These are phyloP conservation scores for Rhodotorula sp. DNA, from an alignment of 1,284 basidiomycete species.

Conservation along the genomic window DNA sequence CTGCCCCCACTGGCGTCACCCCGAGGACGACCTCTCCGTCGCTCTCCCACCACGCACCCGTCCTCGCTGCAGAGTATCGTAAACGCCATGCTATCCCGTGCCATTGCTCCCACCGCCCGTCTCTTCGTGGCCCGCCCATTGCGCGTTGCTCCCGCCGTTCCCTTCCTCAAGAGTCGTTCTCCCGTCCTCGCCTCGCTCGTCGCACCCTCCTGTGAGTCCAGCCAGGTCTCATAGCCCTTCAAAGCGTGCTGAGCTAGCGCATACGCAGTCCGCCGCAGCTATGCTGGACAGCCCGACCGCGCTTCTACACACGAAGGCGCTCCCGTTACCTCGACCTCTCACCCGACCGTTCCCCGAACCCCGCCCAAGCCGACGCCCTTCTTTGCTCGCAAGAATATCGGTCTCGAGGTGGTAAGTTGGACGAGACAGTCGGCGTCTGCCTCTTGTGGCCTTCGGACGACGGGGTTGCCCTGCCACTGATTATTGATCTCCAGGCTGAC, in stretches of 20 bases:
- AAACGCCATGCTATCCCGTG: constrained; percentile 1
- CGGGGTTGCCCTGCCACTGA: too few species aligned
- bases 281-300: constrained; percentile 1
- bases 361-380: constrained; percentile 12
- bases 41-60: neutral
- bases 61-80: neutral
- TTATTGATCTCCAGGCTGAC: too few species aligned
- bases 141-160: too few species aligned
- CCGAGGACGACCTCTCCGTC: neutral
- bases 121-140: neutral
- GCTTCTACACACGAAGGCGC: neutral
- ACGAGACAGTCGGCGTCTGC: too few species aligned
- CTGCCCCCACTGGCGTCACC: too few species aligned
- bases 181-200: neutral
- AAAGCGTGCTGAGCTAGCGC: too few species aligned
- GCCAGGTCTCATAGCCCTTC: too few species aligned
- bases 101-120: neutral
- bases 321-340: constrained; percentile 9
- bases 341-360: constrained; percentile 13
- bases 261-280: neutral
- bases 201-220: neutral
- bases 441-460: too few species aligned
- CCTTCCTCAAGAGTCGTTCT: neutral
- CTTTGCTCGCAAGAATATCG: constrained; percentile 25
- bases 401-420: constrained; percentile 15